These are phyloP conservation scores for Colletotrichum sp. DNA, from an alignment of 2,329 filamentous ascomycete species.

Conservation along the genomic window DNA sequence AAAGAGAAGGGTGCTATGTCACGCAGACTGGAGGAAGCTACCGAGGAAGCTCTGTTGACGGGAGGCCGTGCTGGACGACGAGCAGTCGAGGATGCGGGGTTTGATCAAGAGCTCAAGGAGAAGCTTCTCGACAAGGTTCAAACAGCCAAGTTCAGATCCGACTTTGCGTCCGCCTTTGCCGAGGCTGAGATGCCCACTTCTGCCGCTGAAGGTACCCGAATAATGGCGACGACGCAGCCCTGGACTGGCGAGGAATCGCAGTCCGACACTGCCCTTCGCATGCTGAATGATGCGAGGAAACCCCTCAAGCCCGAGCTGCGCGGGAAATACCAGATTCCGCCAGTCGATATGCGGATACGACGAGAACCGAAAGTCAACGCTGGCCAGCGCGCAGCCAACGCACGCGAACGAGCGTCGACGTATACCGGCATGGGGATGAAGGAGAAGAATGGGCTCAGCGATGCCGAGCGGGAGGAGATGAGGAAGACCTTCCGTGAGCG, in stretches of 20 bases:
- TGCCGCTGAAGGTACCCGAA: conserved; percentile 72
- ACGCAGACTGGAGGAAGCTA: conserved; percentile 64
- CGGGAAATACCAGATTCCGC: conserved; percentile 48
- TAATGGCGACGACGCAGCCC: conserved; percentile 68
- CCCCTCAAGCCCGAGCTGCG: conserved; percentile 61
- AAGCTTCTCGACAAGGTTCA: conserved; percentile 62
- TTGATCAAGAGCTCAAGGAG: conserved; percentile 67
- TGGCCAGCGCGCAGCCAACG: conserved; percentile 55
- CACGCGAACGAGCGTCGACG: conserved; percentile 60
- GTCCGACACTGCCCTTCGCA: conserved; percentile 80
- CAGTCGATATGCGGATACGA: conserved; percentile 59
- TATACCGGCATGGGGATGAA: conserved; percentile 57
- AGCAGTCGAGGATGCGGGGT: conserved; percentile 66
- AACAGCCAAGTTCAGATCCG: conserved; percentile 57
- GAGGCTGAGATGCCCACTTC: conserved; percentile 55
- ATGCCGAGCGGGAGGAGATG: conserved; percentile 75
- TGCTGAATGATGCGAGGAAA: conserved; percentile 82
- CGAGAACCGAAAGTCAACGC: conserved; percentile 41
- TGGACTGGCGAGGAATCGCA: conserved; percentile 82
- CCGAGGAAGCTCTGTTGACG: conserved; percentile 64
- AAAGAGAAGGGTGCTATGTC: conserved; percentile 51
- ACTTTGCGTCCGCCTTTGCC: conserved; percentile 54
- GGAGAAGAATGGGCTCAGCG: conserved; percentile 58
- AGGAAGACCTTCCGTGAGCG: conserved; percentile 79
- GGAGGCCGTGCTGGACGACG: conserved; percentile 65